Conservation (phyloP, 768 basidiomycete genomes). For the Suillus decipiens region DNA sequence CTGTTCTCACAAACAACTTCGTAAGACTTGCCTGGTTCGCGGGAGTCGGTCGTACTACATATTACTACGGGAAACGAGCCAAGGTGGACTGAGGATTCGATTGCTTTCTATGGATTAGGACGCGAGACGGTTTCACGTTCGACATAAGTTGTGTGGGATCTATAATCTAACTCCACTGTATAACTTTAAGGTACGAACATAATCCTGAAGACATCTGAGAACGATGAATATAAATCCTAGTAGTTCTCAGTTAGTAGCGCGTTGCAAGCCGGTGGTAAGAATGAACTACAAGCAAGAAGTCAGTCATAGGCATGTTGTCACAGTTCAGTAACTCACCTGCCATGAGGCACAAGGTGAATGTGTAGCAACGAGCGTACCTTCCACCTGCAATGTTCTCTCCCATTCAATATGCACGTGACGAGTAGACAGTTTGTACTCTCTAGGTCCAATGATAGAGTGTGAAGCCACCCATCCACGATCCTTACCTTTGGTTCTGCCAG, state of each 20-base stretch:
- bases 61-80: slow-evolving; percentile 36
- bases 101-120: background rate
- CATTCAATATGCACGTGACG: too few species aligned
- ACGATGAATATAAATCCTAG: background rate
- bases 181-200: background rate
- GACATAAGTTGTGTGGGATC: background rate
- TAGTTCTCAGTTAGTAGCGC: background rate
- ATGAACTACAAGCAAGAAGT: background rate
- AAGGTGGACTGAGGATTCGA: background rate
- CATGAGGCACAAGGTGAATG: background rate
- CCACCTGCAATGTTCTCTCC: background rate
- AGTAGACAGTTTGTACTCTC: too few species aligned
- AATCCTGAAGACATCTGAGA: background rate
- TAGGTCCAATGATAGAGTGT: too few species aligned
- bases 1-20: slow-evolving; percentile 6
- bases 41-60: slow-evolving; percentile 49
- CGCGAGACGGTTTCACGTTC: too few species aligned
- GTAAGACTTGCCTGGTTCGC: slow-evolving; percentile 56
- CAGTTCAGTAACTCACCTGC: background rate
- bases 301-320: background rate
- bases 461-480: background rate
- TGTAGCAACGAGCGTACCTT: background rate
- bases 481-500: background rate
- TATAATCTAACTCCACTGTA: background rate
- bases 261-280: background rate